These are phyloP conservation scores for Neofusicoccum kwambonambiense DNA, from an alignment of 2,329 filamentous ascomycete genomes.

Conservation along the genomic window DNA sequence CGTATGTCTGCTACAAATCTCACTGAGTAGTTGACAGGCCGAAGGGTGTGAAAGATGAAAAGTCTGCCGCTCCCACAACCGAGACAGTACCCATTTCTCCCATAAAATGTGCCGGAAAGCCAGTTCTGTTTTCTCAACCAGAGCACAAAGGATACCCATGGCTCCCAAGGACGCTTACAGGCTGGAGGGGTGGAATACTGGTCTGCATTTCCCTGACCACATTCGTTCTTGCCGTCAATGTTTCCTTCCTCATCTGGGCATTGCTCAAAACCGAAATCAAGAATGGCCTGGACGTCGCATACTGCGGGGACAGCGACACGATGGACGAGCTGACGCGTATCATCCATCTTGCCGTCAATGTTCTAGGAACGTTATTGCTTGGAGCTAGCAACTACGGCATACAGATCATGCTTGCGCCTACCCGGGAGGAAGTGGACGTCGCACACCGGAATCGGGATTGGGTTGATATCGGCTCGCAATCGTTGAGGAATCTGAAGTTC, in stretches of 20 bases:
- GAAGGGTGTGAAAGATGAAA: too few species aligned
- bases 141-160: too few species aligned
- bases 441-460: constrained; percentile 26
- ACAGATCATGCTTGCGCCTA: background rate
- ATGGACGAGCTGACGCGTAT: background rate
- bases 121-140: too few species aligned
- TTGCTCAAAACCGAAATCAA: constrained; percentile 21
- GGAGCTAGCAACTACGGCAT: background rate
- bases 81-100: too few species aligned
- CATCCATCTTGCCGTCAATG: constrained; percentile 40
- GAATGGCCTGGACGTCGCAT: background rate
- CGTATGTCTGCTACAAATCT: too few species aligned
- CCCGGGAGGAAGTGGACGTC: background rate
- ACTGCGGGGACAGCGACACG: too few species aligned
- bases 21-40: too few species aligned
- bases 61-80: too few species aligned
- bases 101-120: too few species aligned
- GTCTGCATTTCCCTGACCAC: background rate
- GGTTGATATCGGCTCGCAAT: constrained; percentile 48
- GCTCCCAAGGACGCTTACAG: too few species aligned
- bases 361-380: background rate
- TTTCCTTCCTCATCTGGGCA: constrained; percentile 10
- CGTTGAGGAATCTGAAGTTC: constrained; percentile 34
- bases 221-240: constrained; percentile 19
- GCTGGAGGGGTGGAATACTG: too few species aligned